These are phyloP conservation scores for Cladosporium sp. DNA, from an alignment of 2,329 filamentous ascomycete genomes.

Conservation along the genomic window DNA sequence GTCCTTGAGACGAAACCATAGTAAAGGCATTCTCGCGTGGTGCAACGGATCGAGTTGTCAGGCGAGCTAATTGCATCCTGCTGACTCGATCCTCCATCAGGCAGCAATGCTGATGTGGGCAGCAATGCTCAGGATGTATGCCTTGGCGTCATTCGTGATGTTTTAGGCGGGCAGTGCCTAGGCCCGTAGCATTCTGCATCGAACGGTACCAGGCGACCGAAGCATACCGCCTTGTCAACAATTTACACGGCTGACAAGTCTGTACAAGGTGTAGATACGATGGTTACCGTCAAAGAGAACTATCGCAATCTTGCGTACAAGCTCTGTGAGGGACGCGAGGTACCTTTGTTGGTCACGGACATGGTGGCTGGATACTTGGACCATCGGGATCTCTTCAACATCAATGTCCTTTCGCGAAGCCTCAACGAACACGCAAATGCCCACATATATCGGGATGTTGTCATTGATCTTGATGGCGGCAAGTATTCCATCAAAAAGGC, in stretches of 20 bases:
- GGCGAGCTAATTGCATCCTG: too few relatives aligned
- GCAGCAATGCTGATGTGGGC: neutral
- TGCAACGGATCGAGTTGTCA: too few relatives aligned
- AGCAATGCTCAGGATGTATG: neutral
- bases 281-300: neutral
- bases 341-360: conserved; percentile 8
- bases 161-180: neutral
- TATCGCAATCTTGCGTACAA: neutral
- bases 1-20: too few relatives aligned
- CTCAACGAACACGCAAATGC: conserved; percentile 5
- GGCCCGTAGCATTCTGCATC: neutral
- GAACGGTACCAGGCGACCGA: conserved; percentile 24
- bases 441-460: conserved; percentile 3
- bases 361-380: neutral
- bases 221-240: neutral
- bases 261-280: neutral
- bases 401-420: conserved; percentile 1
- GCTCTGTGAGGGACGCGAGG: conserved; percentile 3
- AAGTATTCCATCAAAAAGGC: neutral
- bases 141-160: neutral
- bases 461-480: neutral
- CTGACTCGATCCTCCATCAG: too few relatives aligned
- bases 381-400: conserved; percentile 1
- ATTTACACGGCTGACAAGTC: neutral
- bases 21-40: too few relatives aligned